Percentiles rank a stretch among this genome's conserved stretches.
Conservation (phyloP, 495 filamentous ascomycete species). For the Penicillium goetzii region DNA sequence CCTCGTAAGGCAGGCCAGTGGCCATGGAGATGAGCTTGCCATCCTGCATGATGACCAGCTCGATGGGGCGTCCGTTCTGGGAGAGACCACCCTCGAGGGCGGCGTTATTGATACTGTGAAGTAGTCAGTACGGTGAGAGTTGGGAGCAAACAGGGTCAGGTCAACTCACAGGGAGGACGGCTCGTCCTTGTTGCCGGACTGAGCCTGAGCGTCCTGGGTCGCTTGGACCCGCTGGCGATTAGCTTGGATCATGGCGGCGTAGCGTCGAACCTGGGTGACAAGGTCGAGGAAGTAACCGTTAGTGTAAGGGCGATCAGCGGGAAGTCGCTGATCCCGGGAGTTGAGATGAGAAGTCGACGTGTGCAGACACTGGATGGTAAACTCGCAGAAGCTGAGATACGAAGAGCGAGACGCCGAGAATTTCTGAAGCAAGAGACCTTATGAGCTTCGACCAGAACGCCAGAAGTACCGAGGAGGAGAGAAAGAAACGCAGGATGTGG, state of each 20-base stretch:
- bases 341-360: slow-evolving; percentile 77
- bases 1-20: slow-evolving; percentile 57
- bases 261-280: slow-evolving; percentile 78
- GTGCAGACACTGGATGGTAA: slow-evolving; percentile 82
- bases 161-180: slow-evolving; percentile 11
- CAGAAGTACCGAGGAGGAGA: background rate
- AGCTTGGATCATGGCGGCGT: slow-evolving; percentile 64
- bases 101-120: slow-evolving; percentile 51
- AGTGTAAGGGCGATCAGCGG: slow-evolving; percentile 84
- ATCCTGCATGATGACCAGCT: slow-evolving; percentile 77
- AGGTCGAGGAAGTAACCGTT: slow-evolving; percentile 94
- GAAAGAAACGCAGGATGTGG: background rate
- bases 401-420: slow-evolving; percentile 65
- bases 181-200: slow-evolving; percentile 13
- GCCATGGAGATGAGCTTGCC: slow-evolving; percentile 76
- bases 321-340: slow-evolving; percentile 78
- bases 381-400: slow-evolving; percentile 84
- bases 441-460: slow-evolving; percentile 44
- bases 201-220: slow-evolving; percentile 21
- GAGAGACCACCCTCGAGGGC: slow-evolving; percentile 75
- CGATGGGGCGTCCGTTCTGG: slow-evolving; percentile 73
- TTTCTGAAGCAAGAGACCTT: slow-evolving; percentile 62
- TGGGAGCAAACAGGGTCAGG: background rate
- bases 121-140: slow-evolving; percentile 18
- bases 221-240: slow-evolving; percentile 45